Evolutionary conservation across 805 yeast species (phyloP), one percentile per base, ranked within the genome.

Genomic region (Starmerella geochares): DNA sequence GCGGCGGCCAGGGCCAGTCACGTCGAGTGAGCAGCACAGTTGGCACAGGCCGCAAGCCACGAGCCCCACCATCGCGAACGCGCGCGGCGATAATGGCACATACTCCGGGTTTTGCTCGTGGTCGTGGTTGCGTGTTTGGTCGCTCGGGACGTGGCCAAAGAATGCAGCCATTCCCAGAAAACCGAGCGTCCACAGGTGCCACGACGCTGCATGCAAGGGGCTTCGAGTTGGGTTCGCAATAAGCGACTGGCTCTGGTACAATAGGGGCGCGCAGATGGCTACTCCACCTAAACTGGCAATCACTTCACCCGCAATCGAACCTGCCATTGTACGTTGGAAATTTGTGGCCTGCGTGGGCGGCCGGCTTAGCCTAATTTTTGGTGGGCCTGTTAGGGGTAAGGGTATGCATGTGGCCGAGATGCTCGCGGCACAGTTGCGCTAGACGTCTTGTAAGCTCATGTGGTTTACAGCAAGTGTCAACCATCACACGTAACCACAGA

Each of bases 121-220:
- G 13, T 16, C 2, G 17, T 32, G 24, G 5, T 13, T 28, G 29
- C 24, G 19, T 3, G 13, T 24, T 4, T 45, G 32, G 23, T 24
- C 21, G 14, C 51, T 23, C 21, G 54, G 54, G 1, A 47, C 48
- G 23, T 47, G 43, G 29, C 39, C 16, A 37, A 51, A 51, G 16
- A 43, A 47, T 2, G 21, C 24, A 3, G 44, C 51, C 19, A 47
- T 5, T n/a, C 51, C 51, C 2, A 47, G 21, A 16, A 16, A 37
- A 23, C 51, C 54, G 7, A 32, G 6, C 6, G 49, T 28, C 48
- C 48, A 42, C 17, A 51, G 35, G 39, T 31, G 17, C 54, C 54
- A 51, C 25, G 48, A 43, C 4, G 21, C 35, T 3, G 41, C 16
- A 17, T 47, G 49, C 37, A 51, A 10, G 28, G 54, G 49, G n/a